Base-by-base conservation (phyloP, 129 eudicot genomes). In the Tagetes patula region DNA sequence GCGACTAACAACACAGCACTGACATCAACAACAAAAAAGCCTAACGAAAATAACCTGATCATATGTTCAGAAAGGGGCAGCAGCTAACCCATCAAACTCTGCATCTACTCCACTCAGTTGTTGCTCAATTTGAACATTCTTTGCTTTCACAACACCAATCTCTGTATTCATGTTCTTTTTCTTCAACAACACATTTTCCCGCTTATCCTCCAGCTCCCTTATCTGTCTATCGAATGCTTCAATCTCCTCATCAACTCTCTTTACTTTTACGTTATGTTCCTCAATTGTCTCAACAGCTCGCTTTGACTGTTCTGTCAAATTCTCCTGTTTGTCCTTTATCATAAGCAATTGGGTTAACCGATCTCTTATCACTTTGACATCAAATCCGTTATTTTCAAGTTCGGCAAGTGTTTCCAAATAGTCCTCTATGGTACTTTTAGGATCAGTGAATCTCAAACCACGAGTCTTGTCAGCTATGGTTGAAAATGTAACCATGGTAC, bases 331-430 rank as follows among this genome's bases (percentile, higher is more conserved):
- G 40, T 80, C 80, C 80, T 88, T 94, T 8, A 70, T 76, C 9
- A 70, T 71, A 31, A 84, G 80, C 76, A 94, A 63, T 56, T 42
- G 12, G n/a, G 67, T 80, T 43, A 94, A 56, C 3, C 85, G 82
- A 48, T 79, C 83, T 59, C 89, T 80, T 41, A 90, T 65, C 36
- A 72, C 75, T 66, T 62, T 43, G 12, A 90, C 91, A 52, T 86
- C 80, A 76, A 94, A 88, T 38, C 99, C 99, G 39, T 88, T 82
- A 9, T 65, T 62, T 77, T 94, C 99, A 74, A 88, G 77, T 49
- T 90, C 99, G 0, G 39, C 72, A 59, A 94, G 84, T 11, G 85
- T 84, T 34, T 85, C 93, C 82, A 90, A 62, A 59, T 78, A 71
- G 52, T 82, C 87, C 73, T 86, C 89, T 13, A 87, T 78, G 8